Conservation (phyloP, 1,284 basidiomycete species). For the Ustilago hordei region DNA sequence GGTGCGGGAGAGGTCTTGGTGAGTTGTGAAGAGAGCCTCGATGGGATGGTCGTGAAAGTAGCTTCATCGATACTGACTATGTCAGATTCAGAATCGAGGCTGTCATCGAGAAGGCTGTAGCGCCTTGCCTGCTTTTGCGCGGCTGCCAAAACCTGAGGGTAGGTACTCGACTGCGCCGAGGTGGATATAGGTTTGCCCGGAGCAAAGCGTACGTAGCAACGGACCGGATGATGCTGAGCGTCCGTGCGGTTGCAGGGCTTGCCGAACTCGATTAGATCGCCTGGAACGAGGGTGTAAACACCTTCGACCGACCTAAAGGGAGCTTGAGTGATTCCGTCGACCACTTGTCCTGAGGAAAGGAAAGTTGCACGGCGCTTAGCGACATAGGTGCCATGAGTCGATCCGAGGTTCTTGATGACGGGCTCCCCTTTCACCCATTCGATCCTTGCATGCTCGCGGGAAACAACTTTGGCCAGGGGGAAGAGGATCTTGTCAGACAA, state of each 20-base stretch:
- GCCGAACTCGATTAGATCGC: slow-evolving; percentile 38
- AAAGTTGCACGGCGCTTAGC: not conserved
- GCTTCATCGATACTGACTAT: slow-evolving; percentile 23
- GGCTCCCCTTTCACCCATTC: slow-evolving; percentile 25
- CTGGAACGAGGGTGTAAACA: slow-evolving; percentile 1
- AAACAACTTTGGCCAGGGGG: slow-evolving; percentile 38
- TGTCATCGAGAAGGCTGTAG: slow-evolving; percentile 22
- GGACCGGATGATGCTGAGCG: slow-evolving; percentile 17
- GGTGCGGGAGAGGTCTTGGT: not conserved
- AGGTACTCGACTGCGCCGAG: not conserved
- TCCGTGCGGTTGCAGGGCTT: slow-evolving; percentile 10
- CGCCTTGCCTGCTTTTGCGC: not conserved
- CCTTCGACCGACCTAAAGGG: slow-evolving; percentile 7
- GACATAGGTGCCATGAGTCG: slow-evolving; percentile 48
- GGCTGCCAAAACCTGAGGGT: not conserved
- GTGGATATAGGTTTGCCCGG: not conserved
- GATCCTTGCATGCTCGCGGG: slow-evolving; percentile 37
- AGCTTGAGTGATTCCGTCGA: not conserved
- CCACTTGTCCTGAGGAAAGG: not conserved
- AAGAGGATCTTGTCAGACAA: slow-evolving; percentile 23
- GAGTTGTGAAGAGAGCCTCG: not conserved
- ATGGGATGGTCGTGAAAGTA: slow-evolving; percentile 1
- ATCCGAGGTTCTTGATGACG: slow-evolving; percentile 31
- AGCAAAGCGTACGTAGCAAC: slow-evolving; percentile 24
- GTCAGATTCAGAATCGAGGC: slow-evolving; percentile 32